These are phyloP conservation scores for Sclerotinia borealis DNA, from an alignment of 2,329 filamentous ascomycete genomes.

Conservation along the genomic window DNA sequence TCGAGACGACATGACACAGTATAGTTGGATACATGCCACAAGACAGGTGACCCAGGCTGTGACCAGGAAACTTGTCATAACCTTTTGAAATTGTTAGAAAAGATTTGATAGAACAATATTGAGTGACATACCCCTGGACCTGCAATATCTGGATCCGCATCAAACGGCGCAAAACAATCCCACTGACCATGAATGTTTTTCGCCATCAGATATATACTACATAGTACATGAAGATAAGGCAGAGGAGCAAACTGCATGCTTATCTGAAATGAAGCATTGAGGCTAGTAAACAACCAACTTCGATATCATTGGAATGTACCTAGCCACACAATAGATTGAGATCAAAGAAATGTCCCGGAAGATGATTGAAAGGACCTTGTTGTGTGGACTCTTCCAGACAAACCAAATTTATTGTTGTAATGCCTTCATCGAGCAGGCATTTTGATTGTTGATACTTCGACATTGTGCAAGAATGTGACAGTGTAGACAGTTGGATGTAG, in stretches of 20 bases:
- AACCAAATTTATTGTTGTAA: neutral
- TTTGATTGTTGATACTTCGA: too few species aligned
- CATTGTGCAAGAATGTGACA: too few species aligned
- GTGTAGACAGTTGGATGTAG: too few species aligned
- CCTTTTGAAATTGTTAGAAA: conserved; percentile 8
- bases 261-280: neutral
- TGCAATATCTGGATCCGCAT: conserved; percentile 15
- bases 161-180: conserved; percentile 4
- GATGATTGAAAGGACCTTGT: neutral
- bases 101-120: neutral
- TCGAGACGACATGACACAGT: conserved; percentile 10
- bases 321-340: neutral
- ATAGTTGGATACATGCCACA: conserved; percentile 13
- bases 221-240: neutral
- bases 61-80: conserved; percentile 13
- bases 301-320: neutral
- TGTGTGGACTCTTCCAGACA: neutral
- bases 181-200: neutral
- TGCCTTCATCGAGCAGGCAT: too few species aligned
- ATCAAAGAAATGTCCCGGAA: neutral
- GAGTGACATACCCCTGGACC: conserved; percentile 14
- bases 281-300: neutral
- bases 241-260: neutral
- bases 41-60: conserved; percentile 16
- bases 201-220: neutral